Conservation (phyloP, 1,139 yeast species). For the Groenewaldozyma sp. region DNA sequence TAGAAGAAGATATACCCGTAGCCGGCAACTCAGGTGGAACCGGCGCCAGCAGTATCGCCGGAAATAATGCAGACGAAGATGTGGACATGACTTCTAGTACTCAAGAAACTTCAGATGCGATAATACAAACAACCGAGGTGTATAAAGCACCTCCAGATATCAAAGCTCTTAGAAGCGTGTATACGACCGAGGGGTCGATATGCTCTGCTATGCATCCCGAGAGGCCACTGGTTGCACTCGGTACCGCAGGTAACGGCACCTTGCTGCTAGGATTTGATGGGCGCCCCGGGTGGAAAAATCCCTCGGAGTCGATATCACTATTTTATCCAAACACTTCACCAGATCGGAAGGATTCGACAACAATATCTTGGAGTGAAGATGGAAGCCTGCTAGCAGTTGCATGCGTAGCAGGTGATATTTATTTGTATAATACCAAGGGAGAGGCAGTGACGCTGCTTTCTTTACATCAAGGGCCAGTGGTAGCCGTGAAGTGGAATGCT, state of each 20-base stretch:
- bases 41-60: slow-evolving; percentile 1
- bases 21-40: neutral
- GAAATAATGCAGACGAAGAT: neutral
- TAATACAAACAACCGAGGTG: slow-evolving; percentile 3
- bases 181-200: slow-evolving; percentile 12
- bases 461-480: slow-evolving; percentile 45
- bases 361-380: slow-evolving; percentile 24
- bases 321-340: slow-evolving; percentile 8
- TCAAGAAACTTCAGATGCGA: neutral
- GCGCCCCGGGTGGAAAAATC: neutral
- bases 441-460: slow-evolving; percentile 48
- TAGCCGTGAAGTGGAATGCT: slow-evolving; percentile 43
- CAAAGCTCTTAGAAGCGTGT: slow-evolving; percentile 4
- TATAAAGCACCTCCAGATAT: slow-evolving; percentile 1
- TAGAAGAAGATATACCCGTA: slow-evolving; percentile 12
- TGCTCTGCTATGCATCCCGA: slow-evolving; percentile 21
- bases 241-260: slow-evolving; percentile 10
- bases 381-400: slow-evolving; percentile 27
- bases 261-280: slow-evolving; percentile 7
- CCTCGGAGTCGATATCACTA: slow-evolving; percentile 3
- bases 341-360: slow-evolving; percentile 23
- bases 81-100: neutral
- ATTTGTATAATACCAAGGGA: slow-evolving; percentile 27
- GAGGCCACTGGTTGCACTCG: slow-evolving; percentile 15
- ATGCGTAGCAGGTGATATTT: slow-evolving; percentile 26